phyloP scores from a whole-genome alignment of 1,284 basidiomycete species.

The Puccinia sorghi region DNA sequence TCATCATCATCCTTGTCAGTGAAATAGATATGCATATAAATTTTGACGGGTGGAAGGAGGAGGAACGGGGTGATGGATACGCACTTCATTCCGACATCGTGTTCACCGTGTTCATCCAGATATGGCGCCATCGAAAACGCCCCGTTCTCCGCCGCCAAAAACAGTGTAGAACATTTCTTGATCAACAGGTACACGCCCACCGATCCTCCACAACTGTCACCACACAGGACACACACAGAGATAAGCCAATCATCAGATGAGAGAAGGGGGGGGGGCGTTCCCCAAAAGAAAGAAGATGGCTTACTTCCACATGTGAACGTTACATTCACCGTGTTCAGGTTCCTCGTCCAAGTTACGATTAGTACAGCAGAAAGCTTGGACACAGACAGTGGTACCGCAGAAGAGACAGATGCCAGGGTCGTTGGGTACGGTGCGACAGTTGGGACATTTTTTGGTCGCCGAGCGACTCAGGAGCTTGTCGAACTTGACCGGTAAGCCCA shows the following conservation, averaged over 20 bases:
- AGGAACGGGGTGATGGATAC: slow-evolving; percentile 53
- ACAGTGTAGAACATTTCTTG: slow-evolving; percentile 88
- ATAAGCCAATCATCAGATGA: background rate
- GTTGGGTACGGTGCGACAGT: slow-evolving; percentile 76
- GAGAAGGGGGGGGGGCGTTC: background rate
- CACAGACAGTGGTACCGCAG: slow-evolving; percentile 84
- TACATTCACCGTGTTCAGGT: slow-evolving; percentile 76
- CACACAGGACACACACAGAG: slow-evolving; percentile 48
- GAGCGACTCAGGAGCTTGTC: slow-evolving; percentile 77
- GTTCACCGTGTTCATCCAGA: slow-evolving; percentile 90
- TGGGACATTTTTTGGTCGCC: slow-evolving; percentile 70
- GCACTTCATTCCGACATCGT: slow-evolving; percentile 87
- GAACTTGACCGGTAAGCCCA: slow-evolving; percentile 75
- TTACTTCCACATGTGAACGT: slow-evolving; percentile 88
- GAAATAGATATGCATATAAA: background rate
- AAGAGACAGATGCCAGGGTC: slow-evolving; percentile 89
- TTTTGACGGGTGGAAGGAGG: background rate
- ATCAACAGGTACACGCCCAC: slow-evolving; percentile 88
- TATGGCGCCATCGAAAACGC: slow-evolving; percentile 87
- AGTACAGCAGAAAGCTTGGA: slow-evolving; percentile 89
- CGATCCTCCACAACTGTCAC: slow-evolving; percentile 77
- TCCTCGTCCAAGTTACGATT: slow-evolving; percentile 67
- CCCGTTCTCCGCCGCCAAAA: slow-evolving; percentile 84
- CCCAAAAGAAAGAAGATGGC: slow-evolving; percentile 59
- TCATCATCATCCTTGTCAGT: background rate